A percentile compares a stretch with the other conserved stretches of the same genome.
Evolutionary conservation across 1,284 basidiomycete species (phyloP).

Genomic region (Calocybe gambosa): DNA sequence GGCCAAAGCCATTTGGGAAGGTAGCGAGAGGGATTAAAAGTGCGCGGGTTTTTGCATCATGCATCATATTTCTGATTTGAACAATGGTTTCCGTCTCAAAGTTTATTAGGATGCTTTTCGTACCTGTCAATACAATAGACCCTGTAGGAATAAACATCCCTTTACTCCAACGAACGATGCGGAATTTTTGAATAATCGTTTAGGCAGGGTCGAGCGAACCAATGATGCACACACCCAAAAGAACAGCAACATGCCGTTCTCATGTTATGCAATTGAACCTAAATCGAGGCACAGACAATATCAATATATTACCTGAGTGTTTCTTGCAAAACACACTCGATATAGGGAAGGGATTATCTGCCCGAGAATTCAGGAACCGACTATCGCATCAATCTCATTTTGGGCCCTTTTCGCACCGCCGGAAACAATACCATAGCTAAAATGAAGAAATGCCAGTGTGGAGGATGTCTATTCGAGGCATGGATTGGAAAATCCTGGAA

Average conservation of each 20-base stretch:
- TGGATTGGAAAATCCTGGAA: neutral
- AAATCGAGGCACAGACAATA: neutral
- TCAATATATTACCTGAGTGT: neutral
- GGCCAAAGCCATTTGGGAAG: slow-evolving; percentile 11
- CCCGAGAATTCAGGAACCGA: neutral
- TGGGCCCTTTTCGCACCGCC: neutral
- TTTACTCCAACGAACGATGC: slow-evolving; percentile 3
- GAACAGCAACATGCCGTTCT: neutral
- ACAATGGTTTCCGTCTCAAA: too few species aligned
- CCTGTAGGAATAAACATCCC: slow-evolving; percentile 4
- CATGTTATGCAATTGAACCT: neutral
- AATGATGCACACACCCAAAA: neutral
- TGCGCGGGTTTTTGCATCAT: slow-evolving; percentile 8
- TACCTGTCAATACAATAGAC: slow-evolving; percentile 2
- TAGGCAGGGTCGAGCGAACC: neutral
- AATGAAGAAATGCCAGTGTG: neutral
- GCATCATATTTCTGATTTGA: slow-evolving; percentile 9
- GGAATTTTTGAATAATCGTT: neutral
- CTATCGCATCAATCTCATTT: neutral
- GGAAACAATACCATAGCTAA: neutral
- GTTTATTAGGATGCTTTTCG: neutral
- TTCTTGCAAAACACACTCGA: neutral
- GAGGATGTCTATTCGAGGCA: neutral
- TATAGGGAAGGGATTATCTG: neutral
- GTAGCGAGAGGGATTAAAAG: slow-evolving; percentile 11